Evolutionary conservation across 2,329 filamentous ascomycete genomes (phyloP).

Genomic region (Colletotrichum liriopes): DNA sequence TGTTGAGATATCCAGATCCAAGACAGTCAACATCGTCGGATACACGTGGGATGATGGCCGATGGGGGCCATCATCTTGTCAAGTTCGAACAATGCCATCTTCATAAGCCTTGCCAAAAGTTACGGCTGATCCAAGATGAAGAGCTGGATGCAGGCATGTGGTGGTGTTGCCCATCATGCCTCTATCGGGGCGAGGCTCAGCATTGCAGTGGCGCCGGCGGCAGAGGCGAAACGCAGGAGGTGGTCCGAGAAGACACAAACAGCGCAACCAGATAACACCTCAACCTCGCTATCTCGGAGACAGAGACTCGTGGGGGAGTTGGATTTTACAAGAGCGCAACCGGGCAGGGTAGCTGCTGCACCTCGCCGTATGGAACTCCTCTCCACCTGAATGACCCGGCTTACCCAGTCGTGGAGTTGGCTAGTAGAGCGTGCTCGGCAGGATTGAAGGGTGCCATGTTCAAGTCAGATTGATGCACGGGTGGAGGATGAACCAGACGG

Average conservation of each 20-base stretch:
- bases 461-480: slow-evolving; percentile 7
- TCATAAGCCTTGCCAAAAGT: background rate
- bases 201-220: slow-evolving; percentile 20
- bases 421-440: slow-evolving; percentile 7
- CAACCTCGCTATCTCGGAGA: background rate
- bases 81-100: background rate
- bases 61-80: background rate
- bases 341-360: background rate
- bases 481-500: slow-evolving; percentile 22
- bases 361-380: background rate
- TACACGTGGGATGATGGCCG: background rate
- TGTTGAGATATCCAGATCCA: background rate
- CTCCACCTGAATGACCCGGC: background rate
- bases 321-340: background rate
- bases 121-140: background rate
- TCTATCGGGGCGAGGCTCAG: slow-evolving; percentile 40
- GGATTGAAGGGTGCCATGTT: slow-evolving; percentile 23
- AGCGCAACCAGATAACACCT: slow-evolving; percentile 31
- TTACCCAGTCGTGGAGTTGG: slow-evolving; percentile 15
- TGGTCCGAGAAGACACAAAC: slow-evolving; percentile 25
- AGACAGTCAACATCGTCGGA: background rate
- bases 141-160: slow-evolving; percentile 2
- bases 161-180: slow-evolving; percentile 27
- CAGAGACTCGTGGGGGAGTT: background rate
- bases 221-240: slow-evolving; percentile 27